A percentile compares a stretch with the other conserved stretches of the same genome.
phyloP scores from a whole-genome alignment of 2,329 filamentous ascomycete genomes.

The Ceratocystis smalleyi region DNA sequence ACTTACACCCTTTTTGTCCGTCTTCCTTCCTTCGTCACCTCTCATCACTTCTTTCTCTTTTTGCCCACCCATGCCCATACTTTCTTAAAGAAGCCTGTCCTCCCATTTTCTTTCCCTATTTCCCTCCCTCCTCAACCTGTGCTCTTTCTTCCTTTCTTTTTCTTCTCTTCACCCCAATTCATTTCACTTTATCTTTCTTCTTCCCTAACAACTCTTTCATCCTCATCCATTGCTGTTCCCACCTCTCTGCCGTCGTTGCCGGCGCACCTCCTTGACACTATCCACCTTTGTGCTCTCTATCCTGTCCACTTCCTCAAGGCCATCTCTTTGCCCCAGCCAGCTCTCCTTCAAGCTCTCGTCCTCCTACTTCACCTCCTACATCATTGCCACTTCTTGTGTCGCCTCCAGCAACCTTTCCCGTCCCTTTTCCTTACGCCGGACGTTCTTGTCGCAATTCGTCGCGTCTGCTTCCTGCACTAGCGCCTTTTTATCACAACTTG shows the following conservation, averaged over 20 bases:
- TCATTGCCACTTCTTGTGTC: neutral
- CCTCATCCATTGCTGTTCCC: neutral
- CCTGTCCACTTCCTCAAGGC: neutral
- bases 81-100: slow-evolving; percentile 18
- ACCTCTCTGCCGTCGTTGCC: neutral
- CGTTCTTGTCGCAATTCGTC: neutral
- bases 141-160: slow-evolving; percentile 22
- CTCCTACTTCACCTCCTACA: neutral
- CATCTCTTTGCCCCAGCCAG: neutral
- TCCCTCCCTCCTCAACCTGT: slow-evolving; percentile 20
- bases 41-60: slow-evolving; percentile 13
- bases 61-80: slow-evolving; percentile 14
- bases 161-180: slow-evolving; percentile 18
- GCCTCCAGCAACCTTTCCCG: neutral
- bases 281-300: neutral
- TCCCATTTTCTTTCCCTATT: slow-evolving; percentile 21
- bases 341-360: neutral
- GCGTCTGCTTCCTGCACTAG: neutral
- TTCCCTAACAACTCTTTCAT: neutral
- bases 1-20: slow-evolving; percentile 9
- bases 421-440: neutral
- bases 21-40: slow-evolving; percentile 11
- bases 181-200: slow-evolving; percentile 18
- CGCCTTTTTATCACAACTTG: neutral
- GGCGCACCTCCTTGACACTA: neutral